Conservation (phyloP, 441 rosid genomes). For the Jatropha multifida region DNA sequence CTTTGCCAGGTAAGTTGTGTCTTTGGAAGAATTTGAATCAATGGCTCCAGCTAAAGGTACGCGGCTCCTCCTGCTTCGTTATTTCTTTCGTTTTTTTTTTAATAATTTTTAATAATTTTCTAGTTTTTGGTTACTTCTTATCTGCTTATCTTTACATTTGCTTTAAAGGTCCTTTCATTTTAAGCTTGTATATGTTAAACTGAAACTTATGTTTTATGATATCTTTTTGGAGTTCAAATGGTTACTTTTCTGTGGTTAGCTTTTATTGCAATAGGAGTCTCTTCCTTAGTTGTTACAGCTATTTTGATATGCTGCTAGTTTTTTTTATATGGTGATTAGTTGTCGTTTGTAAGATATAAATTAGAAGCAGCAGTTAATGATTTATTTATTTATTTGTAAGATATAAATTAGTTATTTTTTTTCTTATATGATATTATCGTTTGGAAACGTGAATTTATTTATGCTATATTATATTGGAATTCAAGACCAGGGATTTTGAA, state of each 20-base stretch:
- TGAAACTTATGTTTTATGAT: background rate
- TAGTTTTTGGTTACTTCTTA: background rate
- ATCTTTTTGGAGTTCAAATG: background rate
- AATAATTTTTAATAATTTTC: background rate
- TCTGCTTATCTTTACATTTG: no score
- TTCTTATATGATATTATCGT: no score
- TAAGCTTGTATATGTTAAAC: no score
- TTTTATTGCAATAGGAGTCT: background rate
- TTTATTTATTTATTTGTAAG: no score
- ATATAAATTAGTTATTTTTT: no score
- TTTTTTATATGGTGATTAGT: background rate
- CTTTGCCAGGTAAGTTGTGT: slow-evolving; percentile 1
- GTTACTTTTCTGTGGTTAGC: background rate
- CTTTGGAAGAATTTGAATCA: background rate
- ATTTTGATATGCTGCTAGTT: background rate
- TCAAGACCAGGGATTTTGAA: background rate
- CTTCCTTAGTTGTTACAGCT: background rate
- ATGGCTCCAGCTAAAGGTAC: slow-evolving; percentile 39
- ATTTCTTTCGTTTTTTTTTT: background rate
- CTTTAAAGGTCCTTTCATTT: no score
- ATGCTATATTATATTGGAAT: background rate
- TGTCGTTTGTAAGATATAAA: background rate
- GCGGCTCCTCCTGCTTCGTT: no score
- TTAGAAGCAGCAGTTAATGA: background rate
- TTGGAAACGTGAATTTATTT: background rate